Evolutionary conservation across 2,329 filamentous ascomycete genomes (phyloP).

Genomic region (Orbilia ellipsospora): DNA sequence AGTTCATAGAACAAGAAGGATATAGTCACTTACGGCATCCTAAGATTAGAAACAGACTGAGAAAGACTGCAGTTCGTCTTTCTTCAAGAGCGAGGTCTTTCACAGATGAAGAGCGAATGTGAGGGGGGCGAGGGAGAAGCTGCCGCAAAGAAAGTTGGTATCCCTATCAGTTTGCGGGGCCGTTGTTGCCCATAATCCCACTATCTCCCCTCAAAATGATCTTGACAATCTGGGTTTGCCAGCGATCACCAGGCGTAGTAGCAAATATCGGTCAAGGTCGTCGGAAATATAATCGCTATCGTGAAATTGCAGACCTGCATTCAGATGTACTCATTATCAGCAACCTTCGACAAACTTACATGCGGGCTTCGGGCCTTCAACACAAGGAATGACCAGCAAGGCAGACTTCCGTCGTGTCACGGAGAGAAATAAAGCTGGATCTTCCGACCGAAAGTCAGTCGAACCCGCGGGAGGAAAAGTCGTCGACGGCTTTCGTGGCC

Average conservation of each 20-base stretch:
- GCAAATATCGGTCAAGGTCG: slow-evolving; percentile 22
- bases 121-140: slow-evolving; percentile 32
- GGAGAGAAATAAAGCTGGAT: slow-evolving; percentile 48
- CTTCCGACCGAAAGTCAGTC: slow-evolving; percentile 51
- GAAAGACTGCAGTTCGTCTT: slow-evolving; percentile 52
- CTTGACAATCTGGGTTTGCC: slow-evolving; percentile 17
- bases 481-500: slow-evolving; percentile 40
- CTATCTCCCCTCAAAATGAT: slow-evolving; percentile 44
- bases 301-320: slow-evolving; percentile 51
- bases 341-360: slow-evolving; percentile 49
- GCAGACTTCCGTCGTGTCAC: slow-evolving; percentile 51
- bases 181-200: slow-evolving; percentile 55
- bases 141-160: slow-evolving; percentile 52
- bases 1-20: slow-evolving; percentile 10
- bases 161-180: slow-evolving; percentile 56
- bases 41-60: slow-evolving; percentile 39
- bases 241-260: slow-evolving; percentile 38
- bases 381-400: slow-evolving; percentile 49
- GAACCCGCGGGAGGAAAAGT: slow-evolving; percentile 33
- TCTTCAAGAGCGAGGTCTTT: slow-evolving; percentile 49
- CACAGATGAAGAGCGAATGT: slow-evolving; percentile 37
- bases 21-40: slow-evolving; percentile 53
- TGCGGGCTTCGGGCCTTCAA: slow-evolving; percentile 37
- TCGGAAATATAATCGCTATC: slow-evolving; percentile 45
- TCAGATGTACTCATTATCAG: slow-evolving; percentile 37